Percentiles rank a stretch among this genome's conserved stretches.
Conservation (phyloP, 2,329 filamentous ascomycete species). For the Ceratocystis destructans region DNA sequence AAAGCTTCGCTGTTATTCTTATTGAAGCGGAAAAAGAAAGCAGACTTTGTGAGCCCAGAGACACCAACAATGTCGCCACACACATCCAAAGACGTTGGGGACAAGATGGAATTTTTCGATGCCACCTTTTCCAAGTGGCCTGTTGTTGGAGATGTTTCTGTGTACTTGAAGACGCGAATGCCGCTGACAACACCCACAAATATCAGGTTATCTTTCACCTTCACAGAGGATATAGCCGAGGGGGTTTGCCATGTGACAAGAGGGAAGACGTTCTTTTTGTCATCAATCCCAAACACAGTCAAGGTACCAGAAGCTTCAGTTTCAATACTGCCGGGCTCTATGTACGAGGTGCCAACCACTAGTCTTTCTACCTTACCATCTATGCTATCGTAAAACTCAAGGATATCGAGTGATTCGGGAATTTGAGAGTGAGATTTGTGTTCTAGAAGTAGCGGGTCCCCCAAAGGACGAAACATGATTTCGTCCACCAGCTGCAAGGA, state of each 20-base stretch:
- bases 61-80: conserved; percentile 65
- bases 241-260: conserved; percentile 57
- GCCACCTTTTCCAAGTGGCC: conserved; percentile 55
- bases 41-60: conserved; percentile 86
- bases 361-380: conserved; percentile 59
- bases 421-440: conserved; percentile 46
- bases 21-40: conserved; percentile 62
- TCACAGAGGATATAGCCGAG: conserved; percentile 68
- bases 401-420: conserved; percentile 70
- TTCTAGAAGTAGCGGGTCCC: conserved; percentile 49
- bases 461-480: conserved; percentile 67
- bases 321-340: conserved; percentile 25
- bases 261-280: conserved; percentile 57
- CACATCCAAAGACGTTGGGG: conserved; percentile 68
- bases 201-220: conserved; percentile 60
- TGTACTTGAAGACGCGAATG: conserved; percentile 46
- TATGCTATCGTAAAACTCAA: conserved; percentile 48
- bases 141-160: conserved; percentile 40
- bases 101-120: conserved; percentile 67
- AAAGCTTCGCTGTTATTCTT: conserved; percentile 54
- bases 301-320: conserved; percentile 21
- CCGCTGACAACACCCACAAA: conserved; percentile 86
- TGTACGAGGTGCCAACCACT: conserved; percentile 64
- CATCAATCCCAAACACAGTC: conserved; percentile 68
- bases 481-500: conserved; percentile 87